Evolutionary conservation across 1,284 basidiomycete species (phyloP).

Genomic region (Irpex lacteus): DNA sequence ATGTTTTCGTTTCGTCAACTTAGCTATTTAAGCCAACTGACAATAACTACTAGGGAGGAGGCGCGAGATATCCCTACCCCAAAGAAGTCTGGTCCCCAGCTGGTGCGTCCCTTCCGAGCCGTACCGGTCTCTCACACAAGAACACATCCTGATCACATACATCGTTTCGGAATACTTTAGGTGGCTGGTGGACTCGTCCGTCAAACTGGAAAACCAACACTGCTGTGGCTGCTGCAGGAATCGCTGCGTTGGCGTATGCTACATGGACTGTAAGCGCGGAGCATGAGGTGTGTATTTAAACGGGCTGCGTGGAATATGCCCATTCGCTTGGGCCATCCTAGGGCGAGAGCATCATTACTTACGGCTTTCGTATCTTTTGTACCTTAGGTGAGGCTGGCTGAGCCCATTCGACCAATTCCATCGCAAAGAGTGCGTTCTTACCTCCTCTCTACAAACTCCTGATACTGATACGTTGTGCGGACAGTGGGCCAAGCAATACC

Average conservation of each 20-base stretch:
- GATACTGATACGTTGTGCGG: background rate
- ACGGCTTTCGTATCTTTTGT: too few species aligned
- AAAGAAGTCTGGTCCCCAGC: conserved; percentile 72
- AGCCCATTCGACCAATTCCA: conserved; percentile 56
- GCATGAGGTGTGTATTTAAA: conserved; percentile 49
- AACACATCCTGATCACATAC: background rate
- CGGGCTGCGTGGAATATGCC: background rate
- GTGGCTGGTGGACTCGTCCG: conserved; percentile 75
- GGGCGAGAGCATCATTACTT: too few species aligned
- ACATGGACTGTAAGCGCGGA: conserved; percentile 62
- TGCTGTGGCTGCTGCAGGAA: conserved; percentile 55
- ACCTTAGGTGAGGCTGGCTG: conserved; percentile 28
- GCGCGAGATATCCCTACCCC: conserved; percentile 65
- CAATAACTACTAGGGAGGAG: conserved; percentile 49
- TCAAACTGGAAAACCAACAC: conserved; percentile 72
- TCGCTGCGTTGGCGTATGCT: conserved; percentile 54
- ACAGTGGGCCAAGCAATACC: conserved; percentile 35
- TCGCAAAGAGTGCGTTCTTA: conserved; percentile 50
- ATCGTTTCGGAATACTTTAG: conserved; percentile 29
- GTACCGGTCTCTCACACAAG: conserved; percentile 1
- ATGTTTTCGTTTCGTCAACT: conserved; percentile 5
- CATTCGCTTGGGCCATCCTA: too few species aligned
- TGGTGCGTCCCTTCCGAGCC: conserved; percentile 36
- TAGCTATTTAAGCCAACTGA: background rate
- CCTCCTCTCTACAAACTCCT: background rate